Base-by-base conservation (phyloP, 2,329 filamentous ascomycete genomes). In the Colletotrichum brevisporum region DNA sequence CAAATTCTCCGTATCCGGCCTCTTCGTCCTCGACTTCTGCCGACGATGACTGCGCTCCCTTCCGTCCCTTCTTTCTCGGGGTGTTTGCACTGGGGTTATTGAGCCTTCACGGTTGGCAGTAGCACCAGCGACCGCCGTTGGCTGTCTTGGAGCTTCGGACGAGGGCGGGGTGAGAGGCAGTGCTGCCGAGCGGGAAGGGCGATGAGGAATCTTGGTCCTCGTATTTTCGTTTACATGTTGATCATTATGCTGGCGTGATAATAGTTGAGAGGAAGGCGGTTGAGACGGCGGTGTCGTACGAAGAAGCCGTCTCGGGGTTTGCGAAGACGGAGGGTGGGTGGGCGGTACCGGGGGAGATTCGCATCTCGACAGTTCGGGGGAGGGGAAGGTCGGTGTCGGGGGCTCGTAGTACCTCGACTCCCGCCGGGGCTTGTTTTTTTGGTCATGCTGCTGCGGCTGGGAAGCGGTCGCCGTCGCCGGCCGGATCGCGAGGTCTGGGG, bases 401-500 rank as follows among this genome's bases (percentile, higher is more conserved):
- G 41, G 61, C 27, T 48, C 24, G 13, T 60, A 51, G 18, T 66
- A 47, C 50, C 18, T n/a, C 43, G 50, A 24, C 5, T 36, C 24
- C 9, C 24, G 12, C 10, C 9, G 26, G 27, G 52, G 26, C 12
- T 43, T 15, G 13, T 43, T 16, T 51, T 39, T 48, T 21, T 63
- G 57, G n/a, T 52, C 31, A 9, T 62, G 57, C 27, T 39, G 43
- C n/a, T 52, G 52, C 36, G 52, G 52, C 47, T 52, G 51, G 26
- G 48, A 43, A 27, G 55, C 26, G 16, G 31, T 69, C 24, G 55
- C 31, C 41, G 43, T 75, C 71, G 72, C 71, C 69, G 79, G 74
- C 81, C 81, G 82, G 75, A 81, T 78, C 76, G 83, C 75, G 77
- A 80, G 79, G 69, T 82, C 77, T 72, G 77, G 80, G 64, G 76